These are phyloP conservation scores for Colletotrichum noveboracense DNA, from an alignment of 2,329 filamentous ascomycete genomes.

Conservation along the genomic window DNA sequence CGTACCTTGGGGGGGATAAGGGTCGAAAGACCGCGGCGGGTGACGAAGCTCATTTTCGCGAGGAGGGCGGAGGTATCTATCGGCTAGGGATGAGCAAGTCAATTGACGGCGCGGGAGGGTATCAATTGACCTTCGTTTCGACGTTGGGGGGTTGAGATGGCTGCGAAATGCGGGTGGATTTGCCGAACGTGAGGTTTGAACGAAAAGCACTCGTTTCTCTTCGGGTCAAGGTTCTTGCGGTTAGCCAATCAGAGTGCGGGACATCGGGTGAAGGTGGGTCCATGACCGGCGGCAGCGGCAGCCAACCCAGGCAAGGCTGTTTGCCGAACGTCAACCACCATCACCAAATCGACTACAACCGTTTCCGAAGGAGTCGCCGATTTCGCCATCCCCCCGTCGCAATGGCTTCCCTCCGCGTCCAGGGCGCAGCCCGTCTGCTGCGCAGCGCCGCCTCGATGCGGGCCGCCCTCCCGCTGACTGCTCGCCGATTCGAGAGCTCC, in stretches of 20 bases:
- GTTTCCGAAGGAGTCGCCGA: not conserved
- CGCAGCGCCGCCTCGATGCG: conserved; percentile 47
- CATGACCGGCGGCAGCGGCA: not conserved
- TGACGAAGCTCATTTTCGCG: conserved; percentile 83
- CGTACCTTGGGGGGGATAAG: conserved; percentile 98
- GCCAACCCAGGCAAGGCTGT: not conserved
- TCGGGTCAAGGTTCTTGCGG: conserved; percentile 49
- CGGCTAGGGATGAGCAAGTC: not conserved
- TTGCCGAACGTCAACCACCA: conserved; percentile 26
- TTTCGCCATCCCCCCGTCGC: conserved; percentile 24
- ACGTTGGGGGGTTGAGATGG: conserved; percentile 4
- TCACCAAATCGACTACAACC: conserved; percentile 7
- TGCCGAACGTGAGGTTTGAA: conserved; percentile 27
- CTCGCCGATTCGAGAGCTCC: conserved; percentile 62
- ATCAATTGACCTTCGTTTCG: conserved; percentile 22
- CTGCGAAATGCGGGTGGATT: conserved; percentile 18
- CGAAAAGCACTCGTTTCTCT: conserved; percentile 54
- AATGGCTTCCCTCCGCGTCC: conserved; percentile 72
- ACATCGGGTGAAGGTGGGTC: not conserved
- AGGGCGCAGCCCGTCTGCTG: conserved; percentile 57
- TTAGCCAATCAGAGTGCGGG: conserved; percentile 43
- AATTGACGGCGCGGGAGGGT: conserved; percentile 13
- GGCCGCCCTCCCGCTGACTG: conserved; percentile 43
- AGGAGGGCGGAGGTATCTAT: conserved; percentile 27
- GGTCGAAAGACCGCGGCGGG: conserved; percentile 92